Base-by-base conservation (phyloP, 352 stramenopile species). In the Phytophthora cajani region DNA sequence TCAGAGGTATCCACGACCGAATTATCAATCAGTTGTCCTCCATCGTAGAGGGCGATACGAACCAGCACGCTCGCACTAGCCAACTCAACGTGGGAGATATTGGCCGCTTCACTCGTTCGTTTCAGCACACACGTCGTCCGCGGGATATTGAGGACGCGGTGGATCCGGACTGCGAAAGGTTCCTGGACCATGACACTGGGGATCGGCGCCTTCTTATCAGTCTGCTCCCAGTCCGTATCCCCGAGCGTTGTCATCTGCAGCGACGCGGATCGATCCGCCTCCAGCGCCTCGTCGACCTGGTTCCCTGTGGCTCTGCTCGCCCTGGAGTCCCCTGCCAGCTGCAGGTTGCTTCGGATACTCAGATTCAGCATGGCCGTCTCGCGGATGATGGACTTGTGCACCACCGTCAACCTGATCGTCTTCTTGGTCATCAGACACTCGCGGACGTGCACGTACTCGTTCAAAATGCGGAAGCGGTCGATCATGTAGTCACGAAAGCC, bases 401-500 rank as follows among this genome's bases (percentile, higher is more conserved):
- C 85, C 16, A 96, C 76, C 21, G 89, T 94, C 47, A 96, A 73
- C 2, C 89, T 85, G 23, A 96, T 82, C 14, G 87, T 94, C 64
- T 95, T 95, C 77, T 96, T 96, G 1, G 85, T 92, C 52, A 96
- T 65, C 27, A 95, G 69, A 69, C 87, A 95, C 64, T 96, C 87
- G 44, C 89, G 89, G 30, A 96, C 87, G 51, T 94, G 88, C 60
- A 95, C 89, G 75, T 96, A 96, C 75, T 96, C 87, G 67, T 95
- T 91, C 72, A 96, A 78, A 25, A 92, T 85, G 42, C 89, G 85
- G 59, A 85, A 92, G 7, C 85, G 78, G 64, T 96, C 89, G 38
- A 94, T 89, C 79, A 96, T 84, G 57, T 93, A 96, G 72, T 96
- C 89, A 21, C 88, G 87, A 62, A 87, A 95, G 23, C 89, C 87